A percentile compares a stretch with the other conserved stretches of the same genome.
phyloP scores from a whole-genome alignment of 768 basidiomycete species.

The Leccinum disarticulatum region DNA sequence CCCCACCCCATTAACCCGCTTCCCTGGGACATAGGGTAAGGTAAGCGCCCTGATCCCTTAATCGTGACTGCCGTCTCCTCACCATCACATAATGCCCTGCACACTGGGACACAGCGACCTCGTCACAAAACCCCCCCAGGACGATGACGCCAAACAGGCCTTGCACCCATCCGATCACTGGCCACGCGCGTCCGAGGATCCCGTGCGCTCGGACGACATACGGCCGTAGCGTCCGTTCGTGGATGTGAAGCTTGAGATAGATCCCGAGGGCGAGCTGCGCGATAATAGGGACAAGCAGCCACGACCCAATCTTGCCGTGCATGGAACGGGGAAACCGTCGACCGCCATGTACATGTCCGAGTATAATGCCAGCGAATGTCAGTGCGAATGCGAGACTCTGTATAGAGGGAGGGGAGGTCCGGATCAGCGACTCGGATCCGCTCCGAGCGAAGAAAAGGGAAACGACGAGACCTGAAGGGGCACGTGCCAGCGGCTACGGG shows the following conservation, averaged over 20 bases:
- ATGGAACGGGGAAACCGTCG: conserved; percentile 71
- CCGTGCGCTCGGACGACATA: conserved; percentile 72
- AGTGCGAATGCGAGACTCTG: conserved; percentile 68
- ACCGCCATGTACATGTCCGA: conserved; percentile 85
- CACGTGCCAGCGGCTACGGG: conserved; percentile 85
- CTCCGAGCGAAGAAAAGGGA: neutral
- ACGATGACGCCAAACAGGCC: conserved; percentile 86
- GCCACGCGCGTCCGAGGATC: conserved; percentile 77
- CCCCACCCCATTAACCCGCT: conserved; percentile 90
- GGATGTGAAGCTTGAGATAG: conserved; percentile 90
- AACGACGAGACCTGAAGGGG: conserved; percentile 61
- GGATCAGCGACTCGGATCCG: neutral
- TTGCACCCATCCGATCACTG: conserved; percentile 85
- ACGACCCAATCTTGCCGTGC: conserved; percentile 64
- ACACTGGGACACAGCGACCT: conserved; percentile 70
- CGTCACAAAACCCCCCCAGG: conserved; percentile 77
- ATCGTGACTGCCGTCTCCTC: conserved; percentile 5
- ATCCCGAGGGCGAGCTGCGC: conserved; percentile 72
- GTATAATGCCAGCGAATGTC: conserved; percentile 69
- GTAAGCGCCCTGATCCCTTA: conserved; percentile 13
- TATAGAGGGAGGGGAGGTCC: neutral
- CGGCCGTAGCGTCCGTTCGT: conserved; percentile 72
- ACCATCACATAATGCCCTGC: conserved; percentile 85
- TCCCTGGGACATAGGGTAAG: conserved; percentile 43
- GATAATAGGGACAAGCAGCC: conserved; percentile 57